Evolutionary conservation across 2,329 filamentous ascomycete genomes (phyloP), one percentile per base, ranked within the genome.

Genomic region (Colletotrichum echinochloae): DNA sequence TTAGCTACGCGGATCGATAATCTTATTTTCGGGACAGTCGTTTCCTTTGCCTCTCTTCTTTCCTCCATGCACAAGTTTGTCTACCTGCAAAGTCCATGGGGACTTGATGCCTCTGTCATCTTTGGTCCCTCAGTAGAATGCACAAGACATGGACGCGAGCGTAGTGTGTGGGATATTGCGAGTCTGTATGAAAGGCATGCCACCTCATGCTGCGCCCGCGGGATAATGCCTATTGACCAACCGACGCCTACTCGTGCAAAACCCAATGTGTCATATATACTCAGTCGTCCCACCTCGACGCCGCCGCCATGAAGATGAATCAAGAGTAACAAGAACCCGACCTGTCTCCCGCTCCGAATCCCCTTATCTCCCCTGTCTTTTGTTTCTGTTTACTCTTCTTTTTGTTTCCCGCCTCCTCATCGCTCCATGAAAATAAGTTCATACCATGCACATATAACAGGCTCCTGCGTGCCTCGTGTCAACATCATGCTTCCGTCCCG

Each of bases 231-330:
- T 54, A 37, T 23, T 23, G 55, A 44, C 62, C 26, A 33, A 39
- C 14, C 48, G 48, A 70, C 62, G 66, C 62, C 62, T 35, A 35
- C 52, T 44, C 39, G 39, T 54, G 41, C 65, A n/a, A 70, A 69
- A 52, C n/a, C 30, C 55, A 44, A 51, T n/a, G 26, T 56, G 37
- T 56, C 49, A 46, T 51, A n/a, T 41, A 35, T 41, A 33, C 46
- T 39, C 35, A 23, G 44, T 46, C 44, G 20, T 46, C 52, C 37
- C 46, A 51, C 52, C 18, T n/a, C 33, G 33, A 23, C 61, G 37
- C 49, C 39, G 56, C 48, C 26, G 48, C 14, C 48, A 30, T 56
- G 59, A 48, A 52, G 26, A 46, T 66, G 48, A 37, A 46, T 35
- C 35, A 46, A 28, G 44, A 20, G 49, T 23, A 26, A 37, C 18